A percentile compares a stretch with the other conserved stretches of the same genome.
Evolutionary conservation across 1,139 yeast species (phyloP).

Genomic region (Hemisphaericaspora lyxosophila): DNA sequence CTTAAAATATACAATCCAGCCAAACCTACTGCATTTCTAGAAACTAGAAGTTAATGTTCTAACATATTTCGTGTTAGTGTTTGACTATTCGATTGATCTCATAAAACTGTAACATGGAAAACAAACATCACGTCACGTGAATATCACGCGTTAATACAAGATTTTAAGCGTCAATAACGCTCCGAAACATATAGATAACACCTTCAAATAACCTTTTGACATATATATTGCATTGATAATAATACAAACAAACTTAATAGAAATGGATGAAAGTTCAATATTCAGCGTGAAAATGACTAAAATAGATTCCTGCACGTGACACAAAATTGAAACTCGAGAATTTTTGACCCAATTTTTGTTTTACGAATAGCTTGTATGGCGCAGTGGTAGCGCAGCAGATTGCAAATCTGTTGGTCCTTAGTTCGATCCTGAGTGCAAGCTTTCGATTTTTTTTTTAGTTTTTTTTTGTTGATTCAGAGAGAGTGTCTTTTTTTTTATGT

Average conservation of each 20-base stretch:
- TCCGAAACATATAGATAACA: background rate
- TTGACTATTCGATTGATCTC: too few relatives aligned
- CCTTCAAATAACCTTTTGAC: background rate
- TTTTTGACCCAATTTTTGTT: background rate
- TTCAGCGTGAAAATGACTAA: background rate
- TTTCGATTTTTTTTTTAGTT: too few relatives aligned
- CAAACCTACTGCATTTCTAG: too few relatives aligned
- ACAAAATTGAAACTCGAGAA: background rate
- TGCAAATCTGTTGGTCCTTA: conserved; percentile 89
- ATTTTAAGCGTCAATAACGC: background rate
- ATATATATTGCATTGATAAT: background rate
- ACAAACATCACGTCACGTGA: background rate
- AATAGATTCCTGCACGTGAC: background rate
- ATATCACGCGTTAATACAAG: background rate
- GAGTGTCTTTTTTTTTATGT: too few relatives aligned
- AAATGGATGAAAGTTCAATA: too few relatives aligned
- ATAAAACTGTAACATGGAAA: too few relatives aligned
- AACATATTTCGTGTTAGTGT: too few relatives aligned
- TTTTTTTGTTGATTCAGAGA: too few relatives aligned
- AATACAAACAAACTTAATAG: too few relatives aligned
- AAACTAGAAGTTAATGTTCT: too few relatives aligned
- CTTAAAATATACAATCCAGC: too few relatives aligned
- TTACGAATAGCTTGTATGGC: conserved; percentile 61
- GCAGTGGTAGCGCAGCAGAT: conserved; percentile 93
- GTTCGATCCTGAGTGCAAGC: conserved; percentile 86